phyloP scores from a whole-genome alignment of 306 rosid genomes.

The Crataegus laevigata region DNA sequence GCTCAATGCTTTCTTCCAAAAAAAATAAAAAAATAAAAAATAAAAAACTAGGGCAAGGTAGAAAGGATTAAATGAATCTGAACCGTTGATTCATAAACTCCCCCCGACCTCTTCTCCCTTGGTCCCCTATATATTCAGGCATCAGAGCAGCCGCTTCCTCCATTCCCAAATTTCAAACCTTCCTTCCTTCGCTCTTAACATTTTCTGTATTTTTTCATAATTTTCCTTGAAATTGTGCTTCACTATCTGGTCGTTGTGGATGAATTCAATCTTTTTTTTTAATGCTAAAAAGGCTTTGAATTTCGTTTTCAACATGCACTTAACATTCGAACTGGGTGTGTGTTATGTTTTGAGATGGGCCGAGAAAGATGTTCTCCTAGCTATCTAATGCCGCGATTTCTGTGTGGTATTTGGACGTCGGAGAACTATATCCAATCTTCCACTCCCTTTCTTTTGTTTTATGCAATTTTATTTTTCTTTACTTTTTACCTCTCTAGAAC shows the following conservation, averaged over 20 bases:
- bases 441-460: background rate
- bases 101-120: background rate
- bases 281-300: slow-evolving; percentile 20
- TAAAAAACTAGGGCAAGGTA: background rate
- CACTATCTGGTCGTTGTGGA: slow-evolving; percentile 90
- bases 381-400: slow-evolving; percentile 47
- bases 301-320: slow-evolving; percentile 4
- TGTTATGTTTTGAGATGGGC: slow-evolving; percentile 30
- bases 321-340: background rate
- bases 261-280: slow-evolving; percentile 14
- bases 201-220: background rate
- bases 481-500: too few species aligned
- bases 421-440: slow-evolving; percentile 35
- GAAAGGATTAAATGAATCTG: background rate
- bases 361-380: slow-evolving; percentile 53
- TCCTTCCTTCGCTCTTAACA: background rate
- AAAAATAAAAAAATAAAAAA: too few species aligned
- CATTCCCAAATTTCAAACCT: background rate
- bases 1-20: too few species aligned
- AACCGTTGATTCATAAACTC: background rate
- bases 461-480: background rate
- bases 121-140: background rate
- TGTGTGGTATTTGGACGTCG: slow-evolving; percentile 63
- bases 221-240: slow-evolving; percentile 24
- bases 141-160: background rate